Percentiles rank a stretch among this genome's conserved stretches.
These are phyloP conservation scores for Clavariopsis aquatica DNA, from an alignment of 495 filamentous ascomycete genomes.

Conservation along the genomic window DNA sequence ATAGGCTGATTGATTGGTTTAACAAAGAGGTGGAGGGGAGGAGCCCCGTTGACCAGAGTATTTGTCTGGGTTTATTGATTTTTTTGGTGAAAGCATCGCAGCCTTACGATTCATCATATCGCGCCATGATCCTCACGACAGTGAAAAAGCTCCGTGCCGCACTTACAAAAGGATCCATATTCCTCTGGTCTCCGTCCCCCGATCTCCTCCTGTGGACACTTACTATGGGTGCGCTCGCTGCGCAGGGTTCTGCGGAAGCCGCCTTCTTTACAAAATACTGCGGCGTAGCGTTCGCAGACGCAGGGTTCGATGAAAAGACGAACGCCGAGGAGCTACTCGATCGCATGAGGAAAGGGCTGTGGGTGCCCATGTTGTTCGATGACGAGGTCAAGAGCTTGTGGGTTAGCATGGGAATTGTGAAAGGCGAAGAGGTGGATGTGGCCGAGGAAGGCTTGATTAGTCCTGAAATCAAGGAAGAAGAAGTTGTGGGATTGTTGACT, in stretches of 20 bases:
- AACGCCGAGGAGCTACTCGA: slow-evolving; percentile 27
- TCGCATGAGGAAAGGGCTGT: slow-evolving; percentile 30
- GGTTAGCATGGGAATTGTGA: slow-evolving; percentile 22
- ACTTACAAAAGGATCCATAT: slow-evolving; percentile 12
- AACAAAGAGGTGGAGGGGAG: slow-evolving; percentile 4
- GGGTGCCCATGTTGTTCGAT: slow-evolving; percentile 29
- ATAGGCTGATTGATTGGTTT: slow-evolving; percentile 33
- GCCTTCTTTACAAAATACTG: slow-evolving; percentile 31
- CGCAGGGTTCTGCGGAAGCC: slow-evolving; percentile 25
- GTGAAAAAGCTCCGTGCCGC: slow-evolving; percentile 24
- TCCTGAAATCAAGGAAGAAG: slow-evolving; percentile 19
- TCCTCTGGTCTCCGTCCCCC: slow-evolving; percentile 24
- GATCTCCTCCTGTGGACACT: slow-evolving; percentile 35
- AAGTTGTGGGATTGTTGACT: slow-evolving; percentile 27
- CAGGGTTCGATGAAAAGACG: slow-evolving; percentile 15
- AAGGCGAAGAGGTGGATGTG: background rate
- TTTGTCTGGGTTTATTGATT: slow-evolving; percentile 31
- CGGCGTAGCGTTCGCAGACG: slow-evolving; percentile 22
- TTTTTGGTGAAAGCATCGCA: slow-evolving; percentile 26
- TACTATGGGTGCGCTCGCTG: slow-evolving; percentile 31
- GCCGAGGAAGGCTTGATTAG: slow-evolving; percentile 6
- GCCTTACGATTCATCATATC: slow-evolving; percentile 3
- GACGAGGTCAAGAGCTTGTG: slow-evolving; percentile 29
- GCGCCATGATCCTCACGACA: slow-evolving; percentile 21
- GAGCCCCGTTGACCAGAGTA: slow-evolving; percentile 29